Percentiles rank a stretch among this genome's conserved stretches.
phyloP scores from a whole-genome alignment of 2,329 filamentous ascomycete species.

The Xylaria arbuscula region DNA sequence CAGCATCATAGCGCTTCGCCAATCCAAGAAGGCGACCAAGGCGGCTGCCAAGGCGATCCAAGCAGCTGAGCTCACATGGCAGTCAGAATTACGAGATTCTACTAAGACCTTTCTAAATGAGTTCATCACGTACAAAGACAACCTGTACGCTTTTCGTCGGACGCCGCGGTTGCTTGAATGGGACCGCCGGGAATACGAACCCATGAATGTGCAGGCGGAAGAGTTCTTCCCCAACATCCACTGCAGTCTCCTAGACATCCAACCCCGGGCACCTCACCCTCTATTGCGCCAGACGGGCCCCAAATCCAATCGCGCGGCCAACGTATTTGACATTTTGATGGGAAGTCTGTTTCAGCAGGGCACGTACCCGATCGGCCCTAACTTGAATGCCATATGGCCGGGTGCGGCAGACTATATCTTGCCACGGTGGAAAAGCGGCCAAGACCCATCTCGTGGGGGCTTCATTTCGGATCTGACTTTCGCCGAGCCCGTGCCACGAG shows the following conservation, averaged over 20 bases:
- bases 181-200: slow-evolving; percentile 78
- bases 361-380: slow-evolving; percentile 53
- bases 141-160: slow-evolving; percentile 63
- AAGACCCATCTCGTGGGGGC: slow-evolving; percentile 62
- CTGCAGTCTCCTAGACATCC: slow-evolving; percentile 72
- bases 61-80: slow-evolving; percentile 51
- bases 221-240: slow-evolving; percentile 76
- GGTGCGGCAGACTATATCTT: slow-evolving; percentile 68
- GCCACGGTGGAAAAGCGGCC: slow-evolving; percentile 60
- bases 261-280: slow-evolving; percentile 66
- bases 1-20: slow-evolving; percentile 31
- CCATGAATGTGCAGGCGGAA: slow-evolving; percentile 64
- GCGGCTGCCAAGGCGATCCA: slow-evolving; percentile 45
- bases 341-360: slow-evolving; percentile 53
- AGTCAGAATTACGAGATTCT: slow-evolving; percentile 47
- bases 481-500: slow-evolving; percentile 58
- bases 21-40: slow-evolving; percentile 30
- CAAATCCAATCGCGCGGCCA: slow-evolving; percentile 55
- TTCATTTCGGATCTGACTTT: slow-evolving; percentile 51
- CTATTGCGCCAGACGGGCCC: slow-evolving; percentile 61
- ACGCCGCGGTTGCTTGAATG: slow-evolving; percentile 67
- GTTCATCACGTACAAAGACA: slow-evolving; percentile 61
- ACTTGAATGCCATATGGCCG: slow-evolving; percentile 66
- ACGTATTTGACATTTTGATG: slow-evolving; percentile 65
- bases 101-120: slow-evolving; percentile 45